Percentiles rank a stretch among this genome's conserved stretches.
These are phyloP conservation scores for Tulasnella sp. DNA, from an alignment of 768 basidiomycete genomes.

Conservation along the genomic window DNA sequence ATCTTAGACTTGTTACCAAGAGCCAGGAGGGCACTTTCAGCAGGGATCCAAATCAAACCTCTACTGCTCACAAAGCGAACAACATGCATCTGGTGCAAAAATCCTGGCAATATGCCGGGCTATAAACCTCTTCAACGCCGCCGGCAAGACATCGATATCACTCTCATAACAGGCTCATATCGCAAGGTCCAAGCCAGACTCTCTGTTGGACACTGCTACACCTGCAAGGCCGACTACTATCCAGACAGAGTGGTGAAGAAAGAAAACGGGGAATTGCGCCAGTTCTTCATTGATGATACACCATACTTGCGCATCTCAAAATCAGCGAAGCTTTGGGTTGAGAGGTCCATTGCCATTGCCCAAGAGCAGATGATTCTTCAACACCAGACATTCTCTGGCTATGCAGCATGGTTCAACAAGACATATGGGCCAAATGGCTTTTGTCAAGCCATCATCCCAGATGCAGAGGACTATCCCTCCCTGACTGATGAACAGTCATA, in stretches of 20 bases:
- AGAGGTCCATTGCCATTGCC: constrained; percentile 19
- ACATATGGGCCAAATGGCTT: neutral
- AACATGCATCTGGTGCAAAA: neutral
- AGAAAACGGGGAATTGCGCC: neutral
- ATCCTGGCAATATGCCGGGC: neutral
- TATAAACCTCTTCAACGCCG: neutral
- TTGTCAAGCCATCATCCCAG: neutral
- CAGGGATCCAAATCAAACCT: neutral
- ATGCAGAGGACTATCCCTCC: neutral
- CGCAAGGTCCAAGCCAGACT: neutral
- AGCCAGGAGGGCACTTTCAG: neutral
- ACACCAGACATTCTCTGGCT: constrained; percentile 24
- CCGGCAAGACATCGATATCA: neutral
- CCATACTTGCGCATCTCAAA: constrained; percentile 22
- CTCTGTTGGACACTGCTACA: neutral
- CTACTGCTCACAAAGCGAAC: neutral
- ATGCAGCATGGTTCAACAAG: constrained; percentile 23
- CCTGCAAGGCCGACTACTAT: constrained; percentile 19
- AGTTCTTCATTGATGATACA: constrained; percentile 17
- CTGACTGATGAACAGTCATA: constrained; percentile 21
- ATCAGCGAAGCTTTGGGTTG: constrained; percentile 20
- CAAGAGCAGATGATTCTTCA: constrained; percentile 22
- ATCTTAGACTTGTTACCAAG: neutral
- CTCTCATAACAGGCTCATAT: neutral
- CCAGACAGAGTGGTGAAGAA: constrained; percentile 18